A percentile compares a stretch with the other conserved stretches of the same genome.
Conservation (phyloP, 2,329 filamentous ascomycete genomes). For the Coccinonectria pachysandricola region DNA sequence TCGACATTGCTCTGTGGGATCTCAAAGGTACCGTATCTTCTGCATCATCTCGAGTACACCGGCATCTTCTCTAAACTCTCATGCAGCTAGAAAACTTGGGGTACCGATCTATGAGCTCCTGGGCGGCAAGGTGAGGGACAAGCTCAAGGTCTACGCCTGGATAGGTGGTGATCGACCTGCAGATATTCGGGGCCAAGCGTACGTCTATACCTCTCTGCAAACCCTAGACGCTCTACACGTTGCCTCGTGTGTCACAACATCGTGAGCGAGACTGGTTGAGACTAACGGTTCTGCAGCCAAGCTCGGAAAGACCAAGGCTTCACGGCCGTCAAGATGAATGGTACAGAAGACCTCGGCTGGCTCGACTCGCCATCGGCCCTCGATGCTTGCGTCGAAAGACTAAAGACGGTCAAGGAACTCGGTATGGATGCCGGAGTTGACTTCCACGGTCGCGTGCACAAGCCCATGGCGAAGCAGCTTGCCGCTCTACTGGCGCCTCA, state of each 20-base stretch:
- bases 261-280: too few relatives aligned
- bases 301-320: slow-evolving; percentile 52
- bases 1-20: slow-evolving; percentile 75
- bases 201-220: too few relatives aligned
- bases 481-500: slow-evolving; percentile 57
- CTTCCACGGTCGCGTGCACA: slow-evolving; percentile 68
- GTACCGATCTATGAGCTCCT: slow-evolving; percentile 65
- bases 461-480: slow-evolving; percentile 73
- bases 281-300: too few relatives aligned
- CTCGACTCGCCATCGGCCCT: slow-evolving; percentile 60
- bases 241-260: too few relatives aligned
- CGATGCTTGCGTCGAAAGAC: slow-evolving; percentile 52
- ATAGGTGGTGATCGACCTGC: slow-evolving; percentile 64
- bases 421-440: slow-evolving; percentile 67
- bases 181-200: slow-evolving; percentile 56
- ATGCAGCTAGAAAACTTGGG: slow-evolving; percentile 37
- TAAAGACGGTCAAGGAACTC: slow-evolving; percentile 57
- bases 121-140: slow-evolving; percentile 62
- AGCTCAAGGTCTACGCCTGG: slow-evolving; percentile 66
- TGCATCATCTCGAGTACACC: too few relatives aligned
- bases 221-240: background rate
- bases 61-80: too few relatives aligned
- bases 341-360: slow-evolving; percentile 65
- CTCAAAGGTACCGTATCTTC: slow-evolving; percentile 58
- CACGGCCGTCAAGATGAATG: slow-evolving; percentile 68